Percentiles rank a stretch among this genome's conserved stretches.
These are phyloP conservation scores for Rossbeevera mucosa DNA, from an alignment of 768 basidiomycete genomes.

Conservation along the genomic window DNA sequence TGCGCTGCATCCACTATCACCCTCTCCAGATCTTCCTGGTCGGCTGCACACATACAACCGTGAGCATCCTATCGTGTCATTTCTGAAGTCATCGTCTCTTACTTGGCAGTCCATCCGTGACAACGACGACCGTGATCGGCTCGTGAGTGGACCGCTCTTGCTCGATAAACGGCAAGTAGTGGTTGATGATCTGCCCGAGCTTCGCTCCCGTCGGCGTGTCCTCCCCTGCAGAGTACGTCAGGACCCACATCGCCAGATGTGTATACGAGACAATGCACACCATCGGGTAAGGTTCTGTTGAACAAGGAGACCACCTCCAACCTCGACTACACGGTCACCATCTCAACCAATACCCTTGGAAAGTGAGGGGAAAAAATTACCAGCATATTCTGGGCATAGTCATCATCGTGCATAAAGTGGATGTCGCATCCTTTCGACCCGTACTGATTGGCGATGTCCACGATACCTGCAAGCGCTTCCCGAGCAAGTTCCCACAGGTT, in stretches of 20 bases:
- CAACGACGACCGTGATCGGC: slow-evolving; percentile 34
- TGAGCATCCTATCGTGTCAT: not conserved
- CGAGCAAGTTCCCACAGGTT: slow-evolving; percentile 36
- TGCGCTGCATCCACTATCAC: slow-evolving; percentile 38
- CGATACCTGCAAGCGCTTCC: slow-evolving; percentile 40
- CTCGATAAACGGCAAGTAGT: slow-evolving; percentile 34
- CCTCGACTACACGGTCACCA: slow-evolving; percentile 14
- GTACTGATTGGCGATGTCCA: slow-evolving; percentile 34
- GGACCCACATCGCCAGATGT: not conserved
- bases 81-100: slow-evolving; percentile 11
- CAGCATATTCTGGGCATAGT: slow-evolving; percentile 28
- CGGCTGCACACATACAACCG: slow-evolving; percentile 14
- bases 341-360: not conserved
- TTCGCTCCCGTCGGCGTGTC: slow-evolving; percentile 39
- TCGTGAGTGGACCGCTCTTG: slow-evolving; percentile 26
- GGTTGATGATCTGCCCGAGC: slow-evolving; percentile 34
- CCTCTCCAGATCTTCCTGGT: slow-evolving; percentile 23
- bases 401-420: slow-evolving; percentile 37
- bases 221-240: slow-evolving; percentile 15
- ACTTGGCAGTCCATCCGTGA: slow-evolving; percentile 40
- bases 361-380: slow-evolving; percentile 4
- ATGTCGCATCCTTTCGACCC: slow-evolving; percentile 39
- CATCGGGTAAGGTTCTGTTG: slow-evolving; percentile 22
- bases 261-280: slow-evolving; percentile 2
- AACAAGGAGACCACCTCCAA: slow-evolving; percentile 22